phyloP scores from a whole-genome alignment of 257 asterid genomes.

The Leptodermis oblonga region DNA sequence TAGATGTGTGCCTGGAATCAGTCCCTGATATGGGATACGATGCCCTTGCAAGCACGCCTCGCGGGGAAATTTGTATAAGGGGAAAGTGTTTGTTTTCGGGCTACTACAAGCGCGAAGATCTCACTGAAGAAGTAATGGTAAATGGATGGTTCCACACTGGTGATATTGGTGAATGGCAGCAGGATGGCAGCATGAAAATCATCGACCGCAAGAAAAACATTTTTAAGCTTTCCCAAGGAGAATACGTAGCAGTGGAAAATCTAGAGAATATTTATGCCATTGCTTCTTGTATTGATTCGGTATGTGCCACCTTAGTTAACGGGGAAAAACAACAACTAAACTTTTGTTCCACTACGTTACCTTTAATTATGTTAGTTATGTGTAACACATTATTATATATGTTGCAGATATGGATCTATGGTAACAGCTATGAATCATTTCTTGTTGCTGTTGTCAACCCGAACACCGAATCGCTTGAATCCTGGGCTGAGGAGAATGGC shows the following conservation, averaged over 20 bases:
- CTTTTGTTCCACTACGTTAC: too few relatives aligned
- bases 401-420: constrained; percentile 76
- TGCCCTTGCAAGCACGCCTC: constrained; percentile 59
- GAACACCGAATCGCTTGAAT: constrained; percentile 42
- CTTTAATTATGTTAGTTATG: too few relatives aligned
- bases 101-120: constrained; percentile 71
- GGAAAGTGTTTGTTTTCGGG: constrained; percentile 82
- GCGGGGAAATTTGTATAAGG: constrained; percentile 78
- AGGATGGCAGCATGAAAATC: constrained; percentile 77
- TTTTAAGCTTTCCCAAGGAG: constrained; percentile 91
- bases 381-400: too few relatives aligned
- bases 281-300: constrained; percentile 48
- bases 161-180: constrained; percentile 84
- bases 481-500: constrained; percentile 53
- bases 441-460: constrained; percentile 83
- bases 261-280: constrained; percentile 67
- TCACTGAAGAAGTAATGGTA: constrained; percentile 60
- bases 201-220: constrained; percentile 82
- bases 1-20: constrained; percentile 69
- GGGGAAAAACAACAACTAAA: too few relatives aligned
- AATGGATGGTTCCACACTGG: constrained; percentile 91
- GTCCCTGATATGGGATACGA: constrained; percentile 82
- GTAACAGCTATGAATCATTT: constrained; percentile 72
- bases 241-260: constrained; percentile 72
- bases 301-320: constrained; percentile 19